Base-by-base conservation (phyloP, 140 eudicot species). In the Anethum foeniculum region DNA sequence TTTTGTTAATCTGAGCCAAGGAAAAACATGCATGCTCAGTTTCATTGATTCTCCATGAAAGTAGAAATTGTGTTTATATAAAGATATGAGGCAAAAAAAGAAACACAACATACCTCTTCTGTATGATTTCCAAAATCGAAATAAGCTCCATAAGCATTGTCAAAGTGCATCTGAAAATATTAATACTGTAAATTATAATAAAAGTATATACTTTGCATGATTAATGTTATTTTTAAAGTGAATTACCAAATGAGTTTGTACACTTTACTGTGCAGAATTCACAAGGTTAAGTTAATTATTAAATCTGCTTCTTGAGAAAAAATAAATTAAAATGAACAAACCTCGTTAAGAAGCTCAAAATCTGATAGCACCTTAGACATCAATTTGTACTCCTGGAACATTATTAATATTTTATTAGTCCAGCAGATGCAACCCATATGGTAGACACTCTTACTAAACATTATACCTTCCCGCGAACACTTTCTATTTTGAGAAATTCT, bases 101-200 rank as follows among this genome's bases (percentile, higher is more conserved):
- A 28, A 79, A 77, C 27, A 25, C 81, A 34, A 44, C 47, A 77
- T 83, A 91, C 99, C 93, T 87, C 86, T 88, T 95, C 99, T 5
- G 99, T 89, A 88, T 95, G 99, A 87, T 92, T 90, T 44, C 99
- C 99, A 80, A 83, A 95, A 87, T 95, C 99, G 84, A 89, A 89
- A 74, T 95, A 95, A 77, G 96, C 92, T 62, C 97, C 97, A 77
- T 81, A 80, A 36, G 80, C 86, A 80, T 83, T 47, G 81, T 95
- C 97, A 21, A 92, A 88, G 86, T 95, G 99, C 93, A 95, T 89
- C 99, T 95, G 86, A 82, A 85, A 79, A 77, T 73, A 79, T 51
- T 30, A 77, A 47, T 12, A 11, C 52, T 39, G 0, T 13, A 77
- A 32, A 77, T 19, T 36, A 10, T 77, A 1, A 32, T 6, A 34